Evolutionary conservation across 306 rosid genomes (phyloP), one percentile per base, ranked within the genome.

Genomic region (Cicer chorassanicum): DNA sequence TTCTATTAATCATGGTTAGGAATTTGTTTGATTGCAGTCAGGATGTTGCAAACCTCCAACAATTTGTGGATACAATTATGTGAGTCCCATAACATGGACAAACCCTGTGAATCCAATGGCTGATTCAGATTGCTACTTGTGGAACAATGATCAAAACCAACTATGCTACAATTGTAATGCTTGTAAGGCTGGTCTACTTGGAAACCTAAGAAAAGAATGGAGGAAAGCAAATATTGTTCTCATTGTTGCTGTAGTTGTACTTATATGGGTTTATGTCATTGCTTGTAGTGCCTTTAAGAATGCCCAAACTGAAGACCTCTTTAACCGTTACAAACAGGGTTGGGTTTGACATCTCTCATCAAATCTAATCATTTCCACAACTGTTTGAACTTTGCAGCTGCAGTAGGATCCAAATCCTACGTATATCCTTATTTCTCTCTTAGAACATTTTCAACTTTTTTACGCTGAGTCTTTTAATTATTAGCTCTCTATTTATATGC

Each of bases 11-110:
- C 34, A 2, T 12, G 10, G 10, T 57, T 24, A 73, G 13, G 64
- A 41, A 74, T 4, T 73, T 5, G 64, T 36, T 64, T 68, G 62
- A 55, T 24, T 73, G 74, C 92, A 94, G 98, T 87, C 97, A 54
- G 98, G 98, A 3, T 94, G 98, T 45, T 94, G 98, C 78, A 91
- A 91, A 75, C 97, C 98, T 45, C 95, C 98, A 3, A 80, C 89
- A 7, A 80, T 67, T 0, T 94, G 97, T 64, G 98, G 94, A 3
- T 91, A 80, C 90, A 86, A 14, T 54, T 94, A 81, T 55, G 88
- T 90, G 80, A 91, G 78, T 78, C 98, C 97, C 15, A 86, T 91
- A 49, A 1, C 77, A 51, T 94, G 98, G 98, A 65, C 79, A 44
- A 90, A 87, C 89, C 97, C 99, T 7, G 85, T 4, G 61, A 87